Conservation (phyloP, 176 grass and related monocot genomes). For the Phoenix roebelenii region DNA sequence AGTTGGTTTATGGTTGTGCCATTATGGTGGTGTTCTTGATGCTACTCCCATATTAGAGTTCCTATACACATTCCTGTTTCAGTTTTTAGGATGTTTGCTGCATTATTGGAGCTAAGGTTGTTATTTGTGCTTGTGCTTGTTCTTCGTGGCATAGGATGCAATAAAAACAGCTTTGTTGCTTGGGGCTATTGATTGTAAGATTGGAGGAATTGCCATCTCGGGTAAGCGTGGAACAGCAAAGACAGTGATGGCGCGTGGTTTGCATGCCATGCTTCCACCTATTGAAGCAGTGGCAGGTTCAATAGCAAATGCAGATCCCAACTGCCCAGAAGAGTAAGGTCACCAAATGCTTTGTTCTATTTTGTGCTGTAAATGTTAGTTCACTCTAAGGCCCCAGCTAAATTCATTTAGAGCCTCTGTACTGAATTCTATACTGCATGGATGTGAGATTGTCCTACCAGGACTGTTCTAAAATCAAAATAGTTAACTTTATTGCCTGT, state of each 20-base stretch:
- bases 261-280: constrained; percentile 93
- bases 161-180: constrained; percentile 87
- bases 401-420: too few relatives aligned
- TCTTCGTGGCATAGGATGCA: constrained; percentile 43
- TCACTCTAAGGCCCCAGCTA: too few relatives aligned
- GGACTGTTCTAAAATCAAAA: too few relatives aligned
- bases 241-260: constrained; percentile 92
- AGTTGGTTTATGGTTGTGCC: too few relatives aligned
- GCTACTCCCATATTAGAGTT: too few relatives aligned
- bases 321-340: constrained; percentile 58
- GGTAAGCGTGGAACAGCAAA: constrained; percentile 88
- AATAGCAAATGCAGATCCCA: constrained; percentile 70
- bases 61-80: neutral
- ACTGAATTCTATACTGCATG: too few relatives aligned
- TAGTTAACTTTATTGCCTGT: too few relatives aligned
- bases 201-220: constrained; percentile 96
- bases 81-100: neutral
- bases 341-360: constrained; percentile 10
- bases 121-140: neutral
- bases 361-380: too few relatives aligned
- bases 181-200: constrained; percentile 74
- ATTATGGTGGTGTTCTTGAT: too few relatives aligned
- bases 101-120: constrained; percentile 3
- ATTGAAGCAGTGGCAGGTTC: constrained; percentile 86
- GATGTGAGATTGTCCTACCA: too few relatives aligned